Evolutionary conservation across 2,329 filamentous ascomycete genomes (phyloP), one percentile per base, ranked within the genome.

Genomic region (Aspergillus melleus): DNA sequence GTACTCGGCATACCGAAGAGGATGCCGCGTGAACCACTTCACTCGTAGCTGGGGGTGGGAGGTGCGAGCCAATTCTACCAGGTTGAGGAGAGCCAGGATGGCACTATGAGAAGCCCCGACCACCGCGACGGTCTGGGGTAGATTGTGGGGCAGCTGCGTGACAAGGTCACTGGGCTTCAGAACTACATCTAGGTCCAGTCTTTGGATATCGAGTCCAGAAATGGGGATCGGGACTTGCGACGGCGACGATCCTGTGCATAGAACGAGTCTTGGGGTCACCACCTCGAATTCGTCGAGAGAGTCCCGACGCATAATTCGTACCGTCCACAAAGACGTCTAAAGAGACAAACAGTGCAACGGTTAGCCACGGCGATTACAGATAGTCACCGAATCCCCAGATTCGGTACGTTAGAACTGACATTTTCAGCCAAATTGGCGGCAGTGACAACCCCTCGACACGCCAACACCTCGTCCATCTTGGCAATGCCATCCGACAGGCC

Each of bases 31-130:
- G 72, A 88, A 87, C 86, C 86, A 88, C 66, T 83, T 84, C 56
- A 88, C 78, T 30, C 78, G 79, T 2, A 88, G 76, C 6, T 79
- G 69, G 0, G 83, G 81, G 61, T 87, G 84, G 0, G 80, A 80
- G 30, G 77, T 77, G 22, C 72, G 72, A 11, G 82, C 82, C 5
- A 88, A 77, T 5, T 82, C 77, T 69, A 82, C 80, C 12, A 88
- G 79, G 69, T 88, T 88, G 70, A 84, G 80, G 16, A 88, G 80
- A 24, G 86, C 85, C 10, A 88, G 78, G 52, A 88, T 84, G 12
- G 86, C 86, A 49, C 83, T 86, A 72, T 88, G 86, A 1, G 85
- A 88, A 49, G 85, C 85, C 32, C 86, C 86, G 10, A 88, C 77
- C 10, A 88, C 84, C 12, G 79, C 85, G 16, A 88, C 72, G 2